Conservation (phyloP, 139 green algal species). For the Asterochloris erici region DNA sequence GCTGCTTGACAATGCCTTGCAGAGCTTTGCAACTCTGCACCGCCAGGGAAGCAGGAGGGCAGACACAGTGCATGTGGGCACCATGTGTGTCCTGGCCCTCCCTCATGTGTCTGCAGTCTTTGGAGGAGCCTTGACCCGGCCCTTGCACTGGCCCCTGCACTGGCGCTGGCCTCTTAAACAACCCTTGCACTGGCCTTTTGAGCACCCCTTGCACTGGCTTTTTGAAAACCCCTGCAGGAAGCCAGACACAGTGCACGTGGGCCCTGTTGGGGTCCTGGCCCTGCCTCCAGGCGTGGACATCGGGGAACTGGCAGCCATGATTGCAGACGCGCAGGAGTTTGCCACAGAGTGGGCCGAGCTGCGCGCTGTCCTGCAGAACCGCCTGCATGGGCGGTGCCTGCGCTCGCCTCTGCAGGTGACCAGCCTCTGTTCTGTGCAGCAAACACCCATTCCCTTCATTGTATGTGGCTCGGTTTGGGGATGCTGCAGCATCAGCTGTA, state of each 20-base stretch:
- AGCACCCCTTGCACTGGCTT: too few relatives aligned
- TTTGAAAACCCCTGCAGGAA: constrained; percentile 19
- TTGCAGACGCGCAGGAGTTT: constrained; percentile 55
- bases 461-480: too few relatives aligned
- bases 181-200: too few relatives aligned
- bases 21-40: not conserved
- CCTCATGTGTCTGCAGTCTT: not conserved
- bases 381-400: constrained; percentile 45
- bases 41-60: not conserved
- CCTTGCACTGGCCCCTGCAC: too few relatives aligned
- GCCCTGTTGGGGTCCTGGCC: constrained; percentile 19
- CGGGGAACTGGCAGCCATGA: constrained; percentile 30
- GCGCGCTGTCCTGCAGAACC: constrained; percentile 41
- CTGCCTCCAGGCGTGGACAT: constrained; percentile 21
- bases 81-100: constrained; percentile 15
- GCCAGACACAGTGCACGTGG: constrained; percentile 7
- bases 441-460: too few relatives aligned
- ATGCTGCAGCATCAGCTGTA: too few relatives aligned
- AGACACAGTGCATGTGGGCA: not conserved
- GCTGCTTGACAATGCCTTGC: too few relatives aligned
- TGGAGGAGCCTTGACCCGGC: too few relatives aligned
- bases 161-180: too few relatives aligned
- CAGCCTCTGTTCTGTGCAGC: too few relatives aligned
- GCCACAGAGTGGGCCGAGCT: constrained; percentile 75
- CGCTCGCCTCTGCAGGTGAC: constrained; percentile 26